Conservation (phyloP, 2,329 filamentous ascomycete species). For the Nemania sp. region DNA sequence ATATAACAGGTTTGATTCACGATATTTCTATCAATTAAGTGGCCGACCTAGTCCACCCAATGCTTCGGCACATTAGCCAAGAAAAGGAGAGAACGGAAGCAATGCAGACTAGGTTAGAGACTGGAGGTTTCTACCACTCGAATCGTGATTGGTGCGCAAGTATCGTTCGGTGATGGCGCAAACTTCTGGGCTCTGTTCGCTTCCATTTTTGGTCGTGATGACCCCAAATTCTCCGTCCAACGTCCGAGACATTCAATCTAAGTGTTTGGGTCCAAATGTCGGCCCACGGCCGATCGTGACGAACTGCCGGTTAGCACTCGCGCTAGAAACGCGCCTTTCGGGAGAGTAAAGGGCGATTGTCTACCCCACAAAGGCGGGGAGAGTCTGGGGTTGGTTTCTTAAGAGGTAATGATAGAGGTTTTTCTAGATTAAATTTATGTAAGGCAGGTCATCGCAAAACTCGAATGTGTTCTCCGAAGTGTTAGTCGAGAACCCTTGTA, state of each 20-base stretch:
- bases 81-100: neutral
- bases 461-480: too few species aligned
- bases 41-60: neutral
- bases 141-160: neutral
- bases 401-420: too few species aligned
- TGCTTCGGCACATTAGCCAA: neutral
- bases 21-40: neutral
- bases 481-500: too few species aligned
- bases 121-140: neutral
- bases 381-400: neutral
- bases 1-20: neutral
- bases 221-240: slow-evolving; percentile 15
- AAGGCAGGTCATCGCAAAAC: too few species aligned
- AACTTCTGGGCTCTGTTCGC: neutral
- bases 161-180: neutral
- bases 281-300: neutral
- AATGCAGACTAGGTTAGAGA: neutral
- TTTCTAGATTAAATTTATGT: too few species aligned
- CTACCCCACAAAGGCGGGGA: neutral
- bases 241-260: neutral
- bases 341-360: neutral
- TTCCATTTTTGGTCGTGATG: slow-evolving; percentile 10
- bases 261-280: neutral
- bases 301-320: slow-evolving; percentile 4
- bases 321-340: neutral